phyloP scores from a whole-genome alignment of 2,329 filamentous ascomycete species.

The Colletotrichum sp. region DNA sequence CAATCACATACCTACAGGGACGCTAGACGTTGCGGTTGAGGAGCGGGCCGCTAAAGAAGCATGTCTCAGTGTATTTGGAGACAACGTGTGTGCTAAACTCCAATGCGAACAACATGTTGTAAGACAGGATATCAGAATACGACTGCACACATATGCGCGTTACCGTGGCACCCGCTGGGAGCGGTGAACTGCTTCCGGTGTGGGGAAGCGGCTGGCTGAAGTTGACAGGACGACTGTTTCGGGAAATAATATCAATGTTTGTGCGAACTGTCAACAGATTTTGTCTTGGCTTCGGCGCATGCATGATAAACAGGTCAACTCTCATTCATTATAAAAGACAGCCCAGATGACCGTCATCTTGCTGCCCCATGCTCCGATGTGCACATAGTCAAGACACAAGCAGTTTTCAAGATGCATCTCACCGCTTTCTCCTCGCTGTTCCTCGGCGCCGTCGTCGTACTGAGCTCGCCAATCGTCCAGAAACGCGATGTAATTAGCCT shows the following conservation, averaged over 20 bases:
- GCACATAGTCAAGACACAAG: no score
- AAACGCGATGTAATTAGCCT: not conserved
- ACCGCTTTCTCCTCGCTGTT: not conserved
- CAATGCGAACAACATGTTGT: not conserved
- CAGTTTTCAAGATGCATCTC: not conserved
- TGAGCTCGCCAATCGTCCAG: not conserved
- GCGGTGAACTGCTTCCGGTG: not conserved
- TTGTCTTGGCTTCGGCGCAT: not conserved
- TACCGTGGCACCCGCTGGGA: not conserved
- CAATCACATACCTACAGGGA: not conserved
- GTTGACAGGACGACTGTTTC: not conserved
- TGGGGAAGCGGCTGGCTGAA: not conserved
- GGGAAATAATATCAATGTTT: not conserved
- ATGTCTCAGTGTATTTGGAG: not conserved
- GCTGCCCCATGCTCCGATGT: no score
- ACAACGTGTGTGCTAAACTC: not conserved
- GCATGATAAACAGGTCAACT: not conserved
- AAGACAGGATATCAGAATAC: not conserved
- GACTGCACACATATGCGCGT: not conserved
- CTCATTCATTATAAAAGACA: not conserved
- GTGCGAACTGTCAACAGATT: not conserved
- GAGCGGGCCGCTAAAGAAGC: not conserved
- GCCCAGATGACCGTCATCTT: not conserved
- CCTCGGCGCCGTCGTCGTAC: not conserved
- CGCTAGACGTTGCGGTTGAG: not conserved